Base-by-base conservation (phyloP, 169 alveolate genomes). In the Toxoplasma gondii region DNA sequence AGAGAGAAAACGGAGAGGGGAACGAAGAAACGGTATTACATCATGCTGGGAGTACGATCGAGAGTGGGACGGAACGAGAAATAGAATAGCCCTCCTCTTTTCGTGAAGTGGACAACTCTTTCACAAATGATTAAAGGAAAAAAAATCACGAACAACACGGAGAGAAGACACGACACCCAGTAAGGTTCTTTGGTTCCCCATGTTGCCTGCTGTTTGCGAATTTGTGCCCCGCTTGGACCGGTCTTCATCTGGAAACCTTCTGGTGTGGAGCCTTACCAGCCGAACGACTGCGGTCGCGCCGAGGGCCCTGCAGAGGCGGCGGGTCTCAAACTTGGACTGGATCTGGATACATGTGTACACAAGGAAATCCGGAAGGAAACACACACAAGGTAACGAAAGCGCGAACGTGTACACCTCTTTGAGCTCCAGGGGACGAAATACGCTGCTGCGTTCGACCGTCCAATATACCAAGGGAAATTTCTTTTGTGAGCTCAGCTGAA, bases 261-360 rank as follows among this genome's bases (percentile, higher is more conserved):
- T 2, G n/a, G 29, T 7, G 78, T 31, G 39, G 90, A 82, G 69
- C 38, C 90, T 70, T 95, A 95, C 99, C 88, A 98, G 97, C 94
- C 99, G 98, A 64, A 99, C 99, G 92, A 99, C 95, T 69, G 99
- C 98, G n/a, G 98, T 96, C 45, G 99, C 99, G 44, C 99, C 99
- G 84, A 98, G 96, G 53, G 99, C 96, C 53, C 99, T 97, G 94
- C 99, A 99, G 38, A 99, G 97, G 81, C 99, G 97, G 82, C 99
- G 97, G 49, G 98, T 96, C 93, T 99, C 99, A 96, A 98, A 99
- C 96, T 99, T 99, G 38, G 99, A 98, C 9, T 91, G 97, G 17
- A 94, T 92, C 96, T 94, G 91, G 7, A 7, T 67, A 45, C 94
- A 91, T 24, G 91, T 92, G 58, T 36, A 34, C n/a, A 86, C 38